Base-by-base conservation (phyloP, 164 flowering plant genomes). In the Taxillus chinensis region DNA sequence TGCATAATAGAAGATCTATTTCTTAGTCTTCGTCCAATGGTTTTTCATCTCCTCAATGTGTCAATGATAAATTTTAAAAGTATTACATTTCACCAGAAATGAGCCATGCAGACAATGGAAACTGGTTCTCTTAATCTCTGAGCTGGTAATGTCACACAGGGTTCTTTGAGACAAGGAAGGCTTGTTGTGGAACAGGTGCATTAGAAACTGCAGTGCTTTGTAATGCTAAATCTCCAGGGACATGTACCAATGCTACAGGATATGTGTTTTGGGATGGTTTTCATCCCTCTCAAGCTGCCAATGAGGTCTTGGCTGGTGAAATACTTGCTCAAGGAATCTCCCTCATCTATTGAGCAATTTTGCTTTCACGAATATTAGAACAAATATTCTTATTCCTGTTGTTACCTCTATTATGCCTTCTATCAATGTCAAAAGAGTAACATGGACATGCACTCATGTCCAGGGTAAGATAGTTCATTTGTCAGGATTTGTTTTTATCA, bases 191-290 rank as follows among this genome's bases (percentile, higher is more conserved):
- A 64, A 86, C 88, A 7, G 92, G 92, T 5, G 78, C 72, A 9
- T 13, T 86, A 39, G 92, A 83, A 66, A 82, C 88, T 51, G 72
- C 92, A 7, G 5, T 79, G 58, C 81, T 86, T 27, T 86, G 92
- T 75, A 82, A 84, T 55, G 69, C 76, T 5, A 59, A 71, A 62
- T 78, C 87, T 0, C 12, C 79, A 0, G 92, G 92, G 6, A 86
- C 92, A 57, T 86, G 89, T 69, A 61, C 79, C 9, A 84, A 86
- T 75, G 87, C 92, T 10, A 75, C 92, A 60, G 59, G 45, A 17
- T 86, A 86, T 62, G 82, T 86, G 52, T 86, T 84, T 60, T 84
- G 89, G 87, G 89, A 86, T 68, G 84, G 86, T 3, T 79, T 81
- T 55, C 92, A 84, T 70, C 86, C 92, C 27, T 68, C 85, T 39